phyloP scores from a whole-genome alignment of 371 early-diverging fungal species.

The Mucor racemosus region DNA sequence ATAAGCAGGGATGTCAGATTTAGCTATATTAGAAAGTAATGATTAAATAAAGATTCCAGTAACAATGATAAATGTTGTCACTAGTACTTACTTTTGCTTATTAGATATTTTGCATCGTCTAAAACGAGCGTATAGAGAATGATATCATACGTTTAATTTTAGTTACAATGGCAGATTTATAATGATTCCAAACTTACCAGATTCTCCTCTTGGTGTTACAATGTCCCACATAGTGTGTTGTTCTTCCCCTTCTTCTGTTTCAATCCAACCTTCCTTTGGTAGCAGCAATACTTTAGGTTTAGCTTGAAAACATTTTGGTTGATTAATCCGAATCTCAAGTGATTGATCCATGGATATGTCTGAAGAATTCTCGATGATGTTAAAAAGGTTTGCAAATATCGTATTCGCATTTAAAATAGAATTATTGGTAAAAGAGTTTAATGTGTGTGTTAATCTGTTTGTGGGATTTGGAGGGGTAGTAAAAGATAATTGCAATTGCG shows the following conservation, averaged over 20 bases:
- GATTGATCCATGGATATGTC: background rate
- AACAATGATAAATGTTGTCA: too few relatives aligned
- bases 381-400: too few relatives aligned
- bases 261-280: background rate
- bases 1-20: background rate
- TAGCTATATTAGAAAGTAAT: too few relatives aligned
- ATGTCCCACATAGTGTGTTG: background rate
- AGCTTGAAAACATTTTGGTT: background rate
- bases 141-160: conserved; percentile 6
- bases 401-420: too few relatives aligned
- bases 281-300: background rate
- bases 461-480: too few relatives aligned
- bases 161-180: too few relatives aligned
- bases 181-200: background rate
- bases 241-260: background rate
- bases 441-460: too few relatives aligned
- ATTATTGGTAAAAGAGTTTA: too few relatives aligned
- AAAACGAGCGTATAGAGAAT: background rate
- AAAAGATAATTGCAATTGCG: background rate
- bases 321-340: background rate
- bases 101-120: too few relatives aligned
- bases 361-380: too few relatives aligned
- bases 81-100: too few relatives aligned
- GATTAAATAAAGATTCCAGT: too few relatives aligned
- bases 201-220: background rate